Evolutionary conservation across 2,329 filamentous ascomycete genomes (phyloP).

Genomic region (Metarhizium brunneum): DNA sequence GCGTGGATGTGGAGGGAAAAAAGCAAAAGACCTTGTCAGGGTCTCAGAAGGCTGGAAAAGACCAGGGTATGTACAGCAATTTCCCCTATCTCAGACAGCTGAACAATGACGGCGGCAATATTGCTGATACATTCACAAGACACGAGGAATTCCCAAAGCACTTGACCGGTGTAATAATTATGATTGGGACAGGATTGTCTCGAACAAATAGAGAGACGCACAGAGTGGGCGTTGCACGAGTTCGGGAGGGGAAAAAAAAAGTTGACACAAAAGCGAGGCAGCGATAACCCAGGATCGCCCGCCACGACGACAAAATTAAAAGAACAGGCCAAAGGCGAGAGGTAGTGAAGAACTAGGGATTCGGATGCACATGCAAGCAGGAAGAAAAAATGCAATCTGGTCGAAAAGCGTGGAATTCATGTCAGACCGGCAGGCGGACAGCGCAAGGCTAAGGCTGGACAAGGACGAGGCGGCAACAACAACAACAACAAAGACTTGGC

Average conservation of each 20-base stretch:
- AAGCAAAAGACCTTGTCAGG: neutral
- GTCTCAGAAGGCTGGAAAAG: neutral
- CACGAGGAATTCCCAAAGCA: neutral
- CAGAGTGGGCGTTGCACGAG: neutral
- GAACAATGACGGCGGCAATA: neutral
- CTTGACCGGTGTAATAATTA: neutral
- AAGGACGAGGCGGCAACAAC: constrained; percentile 1
- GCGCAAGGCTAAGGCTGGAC: neutral
- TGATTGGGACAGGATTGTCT: neutral
- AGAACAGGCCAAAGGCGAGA: neutral
- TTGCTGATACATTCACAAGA: constrained; percentile 1
- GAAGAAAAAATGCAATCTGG: neutral
- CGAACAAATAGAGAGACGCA: neutral
- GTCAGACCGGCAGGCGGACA: constrained; percentile 4
- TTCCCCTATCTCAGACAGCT: neutral
- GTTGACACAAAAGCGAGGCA: neutral
- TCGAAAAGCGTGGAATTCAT: too few species aligned
- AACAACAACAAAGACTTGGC: constrained; percentile 3
- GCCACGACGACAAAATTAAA: neutral
- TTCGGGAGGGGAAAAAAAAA: neutral
- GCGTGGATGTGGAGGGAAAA: neutral
- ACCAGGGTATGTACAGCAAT: neutral
- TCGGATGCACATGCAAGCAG: neutral
- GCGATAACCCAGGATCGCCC: neutral
- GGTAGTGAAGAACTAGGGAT: neutral